These are phyloP conservation scores for Aspergillus persii DNA, from an alignment of 2,329 filamentous ascomycete species.

Conservation along the genomic window DNA sequence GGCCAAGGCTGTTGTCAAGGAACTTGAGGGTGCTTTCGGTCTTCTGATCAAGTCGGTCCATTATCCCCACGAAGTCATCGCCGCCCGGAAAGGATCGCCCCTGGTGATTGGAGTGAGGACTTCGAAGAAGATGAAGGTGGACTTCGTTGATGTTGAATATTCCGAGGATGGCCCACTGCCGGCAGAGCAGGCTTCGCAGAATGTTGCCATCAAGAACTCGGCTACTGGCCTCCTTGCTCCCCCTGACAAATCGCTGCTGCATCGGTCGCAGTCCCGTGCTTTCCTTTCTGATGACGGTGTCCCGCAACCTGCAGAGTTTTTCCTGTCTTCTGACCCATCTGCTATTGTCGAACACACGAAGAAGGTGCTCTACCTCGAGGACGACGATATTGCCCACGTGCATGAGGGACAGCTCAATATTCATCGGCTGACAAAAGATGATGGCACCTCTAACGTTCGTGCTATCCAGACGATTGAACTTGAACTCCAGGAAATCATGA, in stretches of 20 bases:
- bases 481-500: conserved; percentile 99
- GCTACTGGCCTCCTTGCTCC: conserved; percentile 74
- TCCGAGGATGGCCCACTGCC: conserved; percentile 84
- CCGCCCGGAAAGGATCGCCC: conserved; percentile 96
- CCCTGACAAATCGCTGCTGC: conserved; percentile 94
- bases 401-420: conserved; percentile 99
- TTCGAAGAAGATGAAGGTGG: conserved; percentile 99
- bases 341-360: conserved; percentile 99
- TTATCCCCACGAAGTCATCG: conserved; percentile 96
- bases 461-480: conserved; percentile 98
- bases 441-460: conserved; percentile 94
- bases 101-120: conserved; percentile 97
- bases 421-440: conserved; percentile 94
- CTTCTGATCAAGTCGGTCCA: conserved; percentile 97
- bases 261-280: conserved; percentile 96
- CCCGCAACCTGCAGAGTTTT: conserved; percentile 98
- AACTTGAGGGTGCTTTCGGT: conserved; percentile 96
- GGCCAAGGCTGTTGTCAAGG: conserved; percentile 95
- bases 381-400: conserved; percentile 99
- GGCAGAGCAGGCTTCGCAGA: conserved; percentile 92
- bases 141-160: conserved; percentile 99
- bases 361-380: conserved; percentile 99
- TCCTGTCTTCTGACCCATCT: conserved; percentile 96
- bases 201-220: conserved; percentile 91
- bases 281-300: conserved; percentile 99